Evolutionary conservation across 2,329 filamentous ascomycete species (phyloP), one percentile per base, ranked within the genome.

Genomic region (Cladosporium oxysporum): DNA sequence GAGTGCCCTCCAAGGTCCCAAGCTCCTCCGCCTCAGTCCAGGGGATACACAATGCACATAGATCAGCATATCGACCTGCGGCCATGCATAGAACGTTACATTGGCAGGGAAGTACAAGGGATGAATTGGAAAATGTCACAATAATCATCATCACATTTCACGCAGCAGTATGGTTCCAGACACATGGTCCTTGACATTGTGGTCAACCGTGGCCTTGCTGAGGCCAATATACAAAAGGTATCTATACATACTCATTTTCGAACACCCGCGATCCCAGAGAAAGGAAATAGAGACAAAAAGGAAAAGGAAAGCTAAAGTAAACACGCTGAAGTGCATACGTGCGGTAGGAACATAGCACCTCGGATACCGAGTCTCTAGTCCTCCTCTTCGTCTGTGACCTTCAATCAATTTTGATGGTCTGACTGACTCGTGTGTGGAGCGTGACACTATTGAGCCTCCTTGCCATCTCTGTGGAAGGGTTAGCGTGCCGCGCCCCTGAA

Each of bases 161-260:
- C n/a, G 33, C 49, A 33, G 10, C n/a, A 44, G 28, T 10, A 58
- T 14, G 6, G 62, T 57, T 57, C 11, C 35, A 16, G 47, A n/a
- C 28, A 61, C 18, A 50, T 53, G 33, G 47, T 26, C 37, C 37
- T n/a, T 1, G 3, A n/a, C 33, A 50, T 57, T 62, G 31, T 62
- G 60, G 31, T 63, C 59, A 50, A 67, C 55, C 31, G 35, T 29
- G 55, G 47, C 63, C 66, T 58, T 23, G 58, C 47, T 59, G 47
- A 62, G 62, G 31, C 60, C 52, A 64, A 57, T 44, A 55, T 65
- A 58, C 58, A 35, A 14, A 37, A 61, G 31, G 63, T 66, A 64
- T 59, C 52, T 41, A 67, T 67, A 67, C 66, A 66, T 61, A 61
- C 53, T 66, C 55, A 64, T 53, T 60, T 64, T 60, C 37, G 58